Conservation (phyloP, 257 asterid species). For the Solanum tarijense region DNA sequence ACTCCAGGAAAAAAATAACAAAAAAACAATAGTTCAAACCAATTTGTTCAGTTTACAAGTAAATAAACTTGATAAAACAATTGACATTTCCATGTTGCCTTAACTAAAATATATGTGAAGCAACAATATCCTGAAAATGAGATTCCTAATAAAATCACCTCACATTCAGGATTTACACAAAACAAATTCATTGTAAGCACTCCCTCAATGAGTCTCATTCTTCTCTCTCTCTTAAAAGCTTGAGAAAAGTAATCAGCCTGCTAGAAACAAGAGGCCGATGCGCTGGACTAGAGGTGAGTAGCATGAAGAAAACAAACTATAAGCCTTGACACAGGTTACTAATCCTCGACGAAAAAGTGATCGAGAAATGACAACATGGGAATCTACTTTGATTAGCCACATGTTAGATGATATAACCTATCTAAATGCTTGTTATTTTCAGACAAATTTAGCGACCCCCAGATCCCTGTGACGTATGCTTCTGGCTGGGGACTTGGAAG, state of each 20-base stretch:
- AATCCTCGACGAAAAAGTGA: constrained; percentile 15
- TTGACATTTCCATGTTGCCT: not conserved
- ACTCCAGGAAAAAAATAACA: not conserved
- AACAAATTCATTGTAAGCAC: not conserved
- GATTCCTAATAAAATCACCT: constrained; percentile 3
- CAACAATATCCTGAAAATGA: constrained; percentile 2
- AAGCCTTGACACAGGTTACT: not conserved
- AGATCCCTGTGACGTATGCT: not conserved
- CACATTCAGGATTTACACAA: not conserved
- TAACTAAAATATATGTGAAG: not conserved
- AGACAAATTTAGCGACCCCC: not conserved
- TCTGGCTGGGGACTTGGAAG: not conserved
- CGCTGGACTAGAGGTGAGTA: not conserved
- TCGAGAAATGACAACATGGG: constrained; percentile 11
- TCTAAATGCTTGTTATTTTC: not conserved
- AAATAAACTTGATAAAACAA: not conserved
- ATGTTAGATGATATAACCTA: constrained; percentile 1
- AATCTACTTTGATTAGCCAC: not conserved
- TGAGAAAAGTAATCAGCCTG: not conserved
- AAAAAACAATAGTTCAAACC: not conserved
- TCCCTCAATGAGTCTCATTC: constrained; percentile 1
- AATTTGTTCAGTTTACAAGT: not conserved
- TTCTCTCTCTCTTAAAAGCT: not conserved
- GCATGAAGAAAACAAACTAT: not conserved
- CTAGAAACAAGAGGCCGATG: not conserved